These are phyloP conservation scores for Stromatinia cepivora DNA, from an alignment of 2,329 filamentous ascomycete species.

Conservation along the genomic window DNA sequence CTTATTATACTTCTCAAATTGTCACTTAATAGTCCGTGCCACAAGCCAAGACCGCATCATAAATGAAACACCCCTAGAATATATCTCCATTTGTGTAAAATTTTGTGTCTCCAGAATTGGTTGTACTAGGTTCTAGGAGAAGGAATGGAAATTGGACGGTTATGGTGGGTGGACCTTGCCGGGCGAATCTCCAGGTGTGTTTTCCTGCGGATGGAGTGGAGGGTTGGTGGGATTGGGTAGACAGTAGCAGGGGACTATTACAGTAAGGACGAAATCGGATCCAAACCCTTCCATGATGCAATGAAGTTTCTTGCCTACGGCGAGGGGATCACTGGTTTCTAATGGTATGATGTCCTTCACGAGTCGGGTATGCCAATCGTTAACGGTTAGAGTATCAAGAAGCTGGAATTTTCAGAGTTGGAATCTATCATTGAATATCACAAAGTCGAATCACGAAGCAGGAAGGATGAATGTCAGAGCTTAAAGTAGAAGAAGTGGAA, in stretches of 20 bases:
- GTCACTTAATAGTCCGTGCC: neutral
- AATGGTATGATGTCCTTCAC: neutral
- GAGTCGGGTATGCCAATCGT: neutral
- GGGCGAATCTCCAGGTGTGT: neutral
- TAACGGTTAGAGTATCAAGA: neutral
- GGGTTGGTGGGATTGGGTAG: neutral
- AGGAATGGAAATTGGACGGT: neutral
- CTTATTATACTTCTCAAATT: neutral
- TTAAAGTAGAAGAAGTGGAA: too few species aligned
- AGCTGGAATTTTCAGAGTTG: neutral
- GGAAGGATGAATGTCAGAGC: too few species aligned
- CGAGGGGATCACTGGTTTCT: neutral
- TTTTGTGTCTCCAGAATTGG: neutral
- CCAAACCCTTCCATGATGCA: neutral
- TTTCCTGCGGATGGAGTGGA: neutral
- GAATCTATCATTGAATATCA: neutral
- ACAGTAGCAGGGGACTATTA: too few species aligned
- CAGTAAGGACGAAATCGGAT: neutral
- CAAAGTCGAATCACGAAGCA: too few species aligned
- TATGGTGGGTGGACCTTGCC: conserved; percentile 9
- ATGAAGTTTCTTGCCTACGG: neutral
- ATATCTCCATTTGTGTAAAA: neutral
- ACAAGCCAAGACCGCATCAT: conserved; percentile 6
- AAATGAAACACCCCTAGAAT: neutral
- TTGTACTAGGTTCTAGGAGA: neutral